Evolutionary conservation across 305 asterid species (phyloP).

Genomic region (Nicotiana rustica): DNA sequence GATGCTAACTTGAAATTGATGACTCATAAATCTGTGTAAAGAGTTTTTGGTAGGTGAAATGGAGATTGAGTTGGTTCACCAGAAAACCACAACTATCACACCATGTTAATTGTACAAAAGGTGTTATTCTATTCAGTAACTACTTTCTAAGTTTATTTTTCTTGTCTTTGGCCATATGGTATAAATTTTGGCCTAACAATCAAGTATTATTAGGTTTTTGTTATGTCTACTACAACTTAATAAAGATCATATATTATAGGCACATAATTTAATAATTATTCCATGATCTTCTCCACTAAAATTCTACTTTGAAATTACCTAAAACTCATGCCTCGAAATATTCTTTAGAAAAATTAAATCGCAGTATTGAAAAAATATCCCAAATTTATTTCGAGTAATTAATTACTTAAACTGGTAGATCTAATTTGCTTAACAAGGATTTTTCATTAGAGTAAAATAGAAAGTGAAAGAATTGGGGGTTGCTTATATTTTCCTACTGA

Average conservation of each 20-base stretch:
- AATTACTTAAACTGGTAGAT: not conserved
- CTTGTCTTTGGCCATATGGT: not conserved
- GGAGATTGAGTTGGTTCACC: conserved; percentile 15
- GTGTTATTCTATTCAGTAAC: too few relatives aligned
- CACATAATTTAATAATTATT: too few relatives aligned
- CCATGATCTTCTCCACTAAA: not conserved
- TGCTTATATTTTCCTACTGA: not conserved
- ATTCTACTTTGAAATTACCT: too few relatives aligned
- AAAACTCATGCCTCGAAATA: too few relatives aligned
- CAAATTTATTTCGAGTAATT: not conserved
- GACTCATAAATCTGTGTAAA: conserved; percentile 15
- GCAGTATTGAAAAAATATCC: too few relatives aligned
- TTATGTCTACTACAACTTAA: not conserved
- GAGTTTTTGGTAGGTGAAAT: conserved; percentile 28
- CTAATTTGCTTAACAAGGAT: not conserved
- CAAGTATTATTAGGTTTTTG: conserved; percentile 19
- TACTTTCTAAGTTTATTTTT: not conserved
- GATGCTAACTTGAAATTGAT: conserved; percentile 1
- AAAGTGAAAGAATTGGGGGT: not conserved
- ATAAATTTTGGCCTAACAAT: not conserved
- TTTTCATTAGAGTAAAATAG: not conserved
- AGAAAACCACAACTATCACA: conserved; percentile 24
- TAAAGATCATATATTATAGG: not conserved
- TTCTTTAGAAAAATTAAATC: not conserved
- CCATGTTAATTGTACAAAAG: not conserved